Evolutionary conservation across 805 yeast genomes (phyloP), one percentile per base, ranked within the genome.

Genomic region (Ogataea saltuana): DNA sequence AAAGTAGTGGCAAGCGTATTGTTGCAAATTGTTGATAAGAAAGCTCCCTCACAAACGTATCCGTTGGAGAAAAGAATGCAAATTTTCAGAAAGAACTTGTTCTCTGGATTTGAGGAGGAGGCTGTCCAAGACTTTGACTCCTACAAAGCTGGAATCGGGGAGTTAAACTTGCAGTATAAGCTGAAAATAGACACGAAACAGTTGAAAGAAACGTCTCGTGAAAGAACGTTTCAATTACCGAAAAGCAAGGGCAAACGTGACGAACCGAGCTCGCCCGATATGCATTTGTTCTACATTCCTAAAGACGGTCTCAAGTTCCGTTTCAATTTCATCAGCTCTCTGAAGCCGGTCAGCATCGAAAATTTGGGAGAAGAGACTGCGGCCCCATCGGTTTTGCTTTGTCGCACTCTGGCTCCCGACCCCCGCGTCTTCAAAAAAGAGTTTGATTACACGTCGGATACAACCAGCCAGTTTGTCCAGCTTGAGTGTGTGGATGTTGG

Each of bases 41-140:
- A 59, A 0, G 59, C 70, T 0, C 68, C 80, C 0, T 39, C 55
- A 8, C 78, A 76, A 52, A 85, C 93, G 0, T 67, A 69, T 39
- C 60, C 79, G 0, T 64, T 86, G 19, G 55, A 56, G 0, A 64
- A 71, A 26, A 70, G 97, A 58, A 81, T 90, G 85, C 43, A 59
- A 1, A 60, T 77, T 0, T 78, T 88, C 52, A 69, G 76, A 41
- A 58, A 58, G 28, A 43, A 60, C 23, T 58, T 76, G 10, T 56
- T 77, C 5, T 67, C 86, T 2, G 88, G 88, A 0, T 76, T 81
- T 55, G 88, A 83, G 50, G 63, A 65, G 2, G 59, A 63, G 35
- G 51, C 67, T 3, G 48, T 54, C 1, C 58, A 59, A 19, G 70
- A 65, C 45, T 50, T 54, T 9, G 58, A 54, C 28, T 41, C 58